Evolutionary conservation across 2,329 filamentous ascomycete genomes (phyloP), one percentile per base, ranked within the genome.

Genomic region (Epicoccum nigrum): DNA sequence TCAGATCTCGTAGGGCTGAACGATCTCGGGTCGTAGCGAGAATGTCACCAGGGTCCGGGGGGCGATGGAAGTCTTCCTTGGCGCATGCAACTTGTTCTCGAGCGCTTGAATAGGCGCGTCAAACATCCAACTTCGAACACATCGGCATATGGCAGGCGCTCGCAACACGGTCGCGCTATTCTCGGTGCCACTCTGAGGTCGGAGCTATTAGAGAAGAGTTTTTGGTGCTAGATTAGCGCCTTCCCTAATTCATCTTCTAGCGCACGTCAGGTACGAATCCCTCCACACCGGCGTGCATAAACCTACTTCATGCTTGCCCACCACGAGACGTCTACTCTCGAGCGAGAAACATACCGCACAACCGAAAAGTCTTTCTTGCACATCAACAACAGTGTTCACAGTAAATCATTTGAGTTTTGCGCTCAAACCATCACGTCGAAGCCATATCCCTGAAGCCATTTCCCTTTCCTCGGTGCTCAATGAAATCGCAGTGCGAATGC

Each of bases 101-200:
- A 5, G 25, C 6, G 15, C 2, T 21, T 11, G 6, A 7, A 31
- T 32, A 20, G 9, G 16, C 19, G 13, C 4, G 20, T 1, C 12
- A 19, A 13, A 30, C 28, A 4, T 30, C n/a, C n/a, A n/a, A n/a
- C n/a, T 7, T 30, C 28, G 13, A 11, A 42, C 15, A 9, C 12
- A 15, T 11, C 28, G 13, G 17, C 12, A 16, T 30, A 12, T 32
- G 28, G 38, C 21, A 37, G 34, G 52, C 50, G 27, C 48, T 41
- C 40, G 12, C 51, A 45, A 17, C 21, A 30, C 25, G 16, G 12
- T 30, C 25, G 38, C 16, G 17, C 38, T 40, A 17, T 20, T 30
- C 27, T 30, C 28, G 28, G 28, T 33, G 31, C 13, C 7, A 16
- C 31, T 33, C n/a, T 16, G 13, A 13, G 13, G 13, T 30, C 13